These are phyloP conservation scores for Kuraishia piskuri DNA, from an alignment of 805 yeast species.

Conservation along the genomic window DNA sequence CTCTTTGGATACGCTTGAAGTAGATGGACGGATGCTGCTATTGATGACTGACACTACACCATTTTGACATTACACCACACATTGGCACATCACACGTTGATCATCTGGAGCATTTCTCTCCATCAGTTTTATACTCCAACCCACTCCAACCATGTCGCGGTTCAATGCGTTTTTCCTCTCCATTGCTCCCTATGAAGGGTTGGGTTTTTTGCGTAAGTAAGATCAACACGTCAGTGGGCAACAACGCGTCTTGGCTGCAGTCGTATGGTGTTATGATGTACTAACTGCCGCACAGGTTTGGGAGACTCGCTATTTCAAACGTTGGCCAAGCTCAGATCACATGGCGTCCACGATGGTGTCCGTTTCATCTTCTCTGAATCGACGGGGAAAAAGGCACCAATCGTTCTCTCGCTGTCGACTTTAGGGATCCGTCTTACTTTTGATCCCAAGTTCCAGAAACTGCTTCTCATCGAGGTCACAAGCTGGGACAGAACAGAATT, in stretches of 20 bases:
- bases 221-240: neutral
- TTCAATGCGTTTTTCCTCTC: neutral
- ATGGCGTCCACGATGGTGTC: slow-evolving; percentile 10
- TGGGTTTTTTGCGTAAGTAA: neutral
- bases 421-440: slow-evolving; percentile 16
- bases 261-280: neutral
- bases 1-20: no score
- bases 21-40: no score
- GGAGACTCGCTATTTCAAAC: slow-evolving; percentile 17
- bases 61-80: no score
- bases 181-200: neutral
- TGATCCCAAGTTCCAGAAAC: slow-evolving; percentile 16
- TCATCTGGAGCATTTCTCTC: neutral
- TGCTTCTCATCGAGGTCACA: slow-evolving; percentile 18
- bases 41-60: no score
- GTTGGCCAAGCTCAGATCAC: slow-evolving; percentile 8
- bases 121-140: no score
- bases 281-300: slow-evolving; percentile 8
- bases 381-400: slow-evolving; percentile 5
- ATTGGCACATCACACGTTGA: no score
- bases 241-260: neutral
- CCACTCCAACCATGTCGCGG: neutral
- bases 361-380: slow-evolving; percentile 14
- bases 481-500: slow-evolving; percentile 7
- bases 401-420: slow-evolving; percentile 13